phyloP scores from a whole-genome alignment of 2,329 filamentous ascomycete genomes.

The Arthrobotrys pseudoclavata region DNA sequence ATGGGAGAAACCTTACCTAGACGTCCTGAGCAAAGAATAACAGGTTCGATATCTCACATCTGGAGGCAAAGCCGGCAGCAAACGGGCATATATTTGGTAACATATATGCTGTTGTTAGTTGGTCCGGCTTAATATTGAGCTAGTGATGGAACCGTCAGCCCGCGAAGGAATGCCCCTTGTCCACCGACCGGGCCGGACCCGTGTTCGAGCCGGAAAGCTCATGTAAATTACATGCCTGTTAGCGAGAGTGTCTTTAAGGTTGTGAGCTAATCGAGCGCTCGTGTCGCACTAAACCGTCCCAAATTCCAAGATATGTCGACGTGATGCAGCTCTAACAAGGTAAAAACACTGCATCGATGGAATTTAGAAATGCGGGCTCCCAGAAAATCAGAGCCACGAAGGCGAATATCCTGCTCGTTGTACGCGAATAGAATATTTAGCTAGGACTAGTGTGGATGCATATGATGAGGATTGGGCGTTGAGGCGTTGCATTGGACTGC shows the following conservation, averaged over 20 bases:
- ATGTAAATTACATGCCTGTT: conserved; percentile 5
- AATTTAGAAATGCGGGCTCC: not conserved
- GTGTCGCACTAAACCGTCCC: conserved; percentile 8
- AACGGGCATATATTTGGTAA: conserved; percentile 51
- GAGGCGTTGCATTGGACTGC: not conserved
- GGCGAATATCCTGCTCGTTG: not conserved
- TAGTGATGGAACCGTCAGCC: conserved; percentile 7
- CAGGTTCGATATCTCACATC: conserved; percentile 19
- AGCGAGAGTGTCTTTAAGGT: conserved; percentile 2
- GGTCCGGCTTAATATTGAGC: conserved; percentile 6
- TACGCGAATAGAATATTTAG: not conserved
- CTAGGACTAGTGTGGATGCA: not conserved
- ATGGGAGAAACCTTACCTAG: conserved; percentile 58
- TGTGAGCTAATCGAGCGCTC: conserved; percentile 13
- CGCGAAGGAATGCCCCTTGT: conserved; percentile 19
- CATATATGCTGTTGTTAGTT: conserved; percentile 6
- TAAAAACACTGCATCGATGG: not conserved
- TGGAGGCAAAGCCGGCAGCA: conserved; percentile 35
- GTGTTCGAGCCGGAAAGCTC: conserved; percentile 43
- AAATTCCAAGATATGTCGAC: conserved; percentile 11
- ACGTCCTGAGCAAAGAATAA: conserved; percentile 44
- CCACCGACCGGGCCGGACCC: conserved; percentile 42
- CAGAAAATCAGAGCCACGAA: not conserved
- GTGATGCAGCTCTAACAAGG: not conserved
- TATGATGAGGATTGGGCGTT: not conserved